These are phyloP conservation scores for Acacia confusa DNA, from an alignment of 306 rosid genomes.

Conservation along the genomic window DNA sequence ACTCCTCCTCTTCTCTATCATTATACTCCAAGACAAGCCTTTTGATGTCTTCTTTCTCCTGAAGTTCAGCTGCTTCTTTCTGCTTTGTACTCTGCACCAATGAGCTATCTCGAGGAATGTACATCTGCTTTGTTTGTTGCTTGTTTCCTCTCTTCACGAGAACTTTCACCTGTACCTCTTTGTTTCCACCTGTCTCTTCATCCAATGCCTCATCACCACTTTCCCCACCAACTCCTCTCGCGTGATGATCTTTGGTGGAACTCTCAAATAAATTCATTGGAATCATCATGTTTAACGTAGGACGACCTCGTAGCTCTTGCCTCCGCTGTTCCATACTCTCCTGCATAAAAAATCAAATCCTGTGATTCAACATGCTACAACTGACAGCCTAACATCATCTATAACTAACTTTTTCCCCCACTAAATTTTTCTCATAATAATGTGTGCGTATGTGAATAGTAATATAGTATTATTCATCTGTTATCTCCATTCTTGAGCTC, in stretches of 20 bases:
- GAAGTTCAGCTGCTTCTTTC: slow-evolving; percentile 97
- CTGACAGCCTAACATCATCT: slow-evolving; percentile 5
- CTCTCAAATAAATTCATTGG: slow-evolving; percentile 96
- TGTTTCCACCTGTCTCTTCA: slow-evolving; percentile 74
- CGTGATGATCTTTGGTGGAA: slow-evolving; percentile 83
- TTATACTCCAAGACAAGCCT: slow-evolving; percentile 92
- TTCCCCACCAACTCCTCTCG: slow-evolving; percentile 79
- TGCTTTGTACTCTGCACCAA: slow-evolving; percentile 96
- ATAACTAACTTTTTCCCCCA: background rate
- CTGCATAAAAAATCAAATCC: slow-evolving; percentile 48
- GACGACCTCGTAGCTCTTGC: slow-evolving; percentile 87
- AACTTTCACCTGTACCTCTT: slow-evolving; percentile 91
- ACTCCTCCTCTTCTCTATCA: slow-evolving; percentile 98
- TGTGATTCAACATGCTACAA: slow-evolving; percentile 16
- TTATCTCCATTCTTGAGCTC: background rate
- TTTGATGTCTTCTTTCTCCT: slow-evolving; percentile 98
- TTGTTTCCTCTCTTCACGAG: slow-evolving; percentile 99
- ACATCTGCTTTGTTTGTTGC: slow-evolving; percentile 96
- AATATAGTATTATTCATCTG: background rate
- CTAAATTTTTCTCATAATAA: background rate
- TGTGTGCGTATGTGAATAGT: no score
- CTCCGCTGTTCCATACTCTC: slow-evolving; percentile 98
- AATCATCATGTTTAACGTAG: slow-evolving; percentile 90
- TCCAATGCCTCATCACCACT: slow-evolving; percentile 87
- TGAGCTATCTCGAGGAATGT: slow-evolving; percentile 84